These are phyloP conservation scores for Zoysia matrella DNA, from an alignment of 202 grass and related monocot genomes.

Conservation along the genomic window DNA sequence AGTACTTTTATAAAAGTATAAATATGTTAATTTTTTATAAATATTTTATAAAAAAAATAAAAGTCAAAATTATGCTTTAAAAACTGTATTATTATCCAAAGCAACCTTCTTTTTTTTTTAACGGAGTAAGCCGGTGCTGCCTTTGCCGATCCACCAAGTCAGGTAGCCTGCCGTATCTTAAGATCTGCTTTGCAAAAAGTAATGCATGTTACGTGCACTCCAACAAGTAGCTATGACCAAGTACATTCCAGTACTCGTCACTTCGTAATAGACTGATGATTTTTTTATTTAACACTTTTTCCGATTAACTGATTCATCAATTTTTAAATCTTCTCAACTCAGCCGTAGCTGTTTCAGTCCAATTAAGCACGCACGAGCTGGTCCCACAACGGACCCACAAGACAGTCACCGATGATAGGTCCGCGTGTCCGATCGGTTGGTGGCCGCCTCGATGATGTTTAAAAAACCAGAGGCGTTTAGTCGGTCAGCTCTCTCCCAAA, in stretches of 20 bases:
- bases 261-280: too few relatives aligned
- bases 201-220: slow-evolving; percentile 4
- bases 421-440: background rate
- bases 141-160: slow-evolving; percentile 24
- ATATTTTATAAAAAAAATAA: too few relatives aligned
- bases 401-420: background rate
- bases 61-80: too few relatives aligned
- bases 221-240: background rate
- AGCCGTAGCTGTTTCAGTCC: too few relatives aligned
- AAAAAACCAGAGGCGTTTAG: slow-evolving; percentile 8
- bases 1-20: too few relatives aligned
- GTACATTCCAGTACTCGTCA: background rate
- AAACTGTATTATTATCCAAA: too few relatives aligned
- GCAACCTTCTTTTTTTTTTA: too few relatives aligned
- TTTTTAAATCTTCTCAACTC: background rate
- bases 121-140: background rate
- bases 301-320: background rate
- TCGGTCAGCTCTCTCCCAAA: background rate
- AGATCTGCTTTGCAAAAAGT: background rate
- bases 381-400: background rate
- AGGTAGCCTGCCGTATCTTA: background rate
- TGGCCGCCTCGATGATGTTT: background rate
- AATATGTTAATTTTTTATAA: too few relatives aligned
- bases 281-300: background rate
- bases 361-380: background rate